Evolutionary conservation across 208 protist genomes (phyloP).

Genomic region (Leishmania gerbilli): DNA sequence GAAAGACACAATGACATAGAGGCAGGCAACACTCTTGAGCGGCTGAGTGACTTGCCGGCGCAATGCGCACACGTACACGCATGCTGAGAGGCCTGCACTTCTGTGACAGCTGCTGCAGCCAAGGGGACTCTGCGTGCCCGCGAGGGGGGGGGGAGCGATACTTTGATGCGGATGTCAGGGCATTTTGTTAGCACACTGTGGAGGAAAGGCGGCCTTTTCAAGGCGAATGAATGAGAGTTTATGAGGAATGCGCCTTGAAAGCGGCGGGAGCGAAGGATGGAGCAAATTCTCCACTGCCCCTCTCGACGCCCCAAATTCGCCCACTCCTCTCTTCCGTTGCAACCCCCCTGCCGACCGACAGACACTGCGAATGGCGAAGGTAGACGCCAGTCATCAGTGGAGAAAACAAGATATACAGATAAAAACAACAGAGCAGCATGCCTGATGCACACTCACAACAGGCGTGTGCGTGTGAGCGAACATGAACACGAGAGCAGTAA

Average conservation of each 20-base stretch:
- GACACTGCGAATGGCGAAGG: background rate
- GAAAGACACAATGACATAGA: background rate
- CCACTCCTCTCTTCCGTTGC: background rate
- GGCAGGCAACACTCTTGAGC: background rate
- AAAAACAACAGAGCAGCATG: background rate
- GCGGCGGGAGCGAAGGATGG: background rate
- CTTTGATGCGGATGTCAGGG: background rate
- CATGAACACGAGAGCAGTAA: background rate
- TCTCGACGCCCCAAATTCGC: background rate
- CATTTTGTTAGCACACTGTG: background rate
- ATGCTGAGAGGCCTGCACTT: background rate
- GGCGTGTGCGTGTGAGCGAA: background rate
- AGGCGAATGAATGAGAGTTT: background rate
- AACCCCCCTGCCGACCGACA: background rate
- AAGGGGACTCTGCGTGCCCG: background rate
- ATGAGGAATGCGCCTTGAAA: background rate
- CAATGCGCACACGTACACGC: background rate
- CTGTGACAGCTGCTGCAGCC: background rate
- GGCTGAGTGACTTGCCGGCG: background rate
- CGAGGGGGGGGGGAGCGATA: background rate
- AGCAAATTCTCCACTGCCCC: background rate
- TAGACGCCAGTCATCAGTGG: background rate
- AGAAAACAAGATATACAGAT: background rate
- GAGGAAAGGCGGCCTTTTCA: background rate
- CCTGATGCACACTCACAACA: background rate